Conservation (phyloP, 495 filamentous ascomycete species). For the Pyrenula aspistea region DNA sequence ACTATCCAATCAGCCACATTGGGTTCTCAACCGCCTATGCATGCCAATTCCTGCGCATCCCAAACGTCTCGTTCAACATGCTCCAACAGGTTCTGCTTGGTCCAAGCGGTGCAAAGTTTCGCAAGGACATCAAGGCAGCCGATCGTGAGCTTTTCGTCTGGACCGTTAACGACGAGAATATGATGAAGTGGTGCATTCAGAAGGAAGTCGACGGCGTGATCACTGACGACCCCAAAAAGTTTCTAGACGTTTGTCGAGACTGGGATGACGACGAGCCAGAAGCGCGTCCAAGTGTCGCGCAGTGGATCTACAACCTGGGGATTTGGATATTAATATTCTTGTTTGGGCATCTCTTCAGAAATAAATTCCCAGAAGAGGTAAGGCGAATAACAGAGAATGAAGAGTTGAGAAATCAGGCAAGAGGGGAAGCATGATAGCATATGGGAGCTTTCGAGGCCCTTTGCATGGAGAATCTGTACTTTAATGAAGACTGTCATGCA, state of each 20-base stretch:
- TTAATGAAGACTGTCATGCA: too few relatives aligned
- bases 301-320: slow-evolving; percentile 24
- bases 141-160: slow-evolving; percentile 57
- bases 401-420: neutral
- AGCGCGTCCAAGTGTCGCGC: neutral
- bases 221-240: slow-evolving; percentile 42
- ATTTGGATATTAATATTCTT: slow-evolving; percentile 22
- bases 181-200: slow-evolving; percentile 63
- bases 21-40: slow-evolving; percentile 60
- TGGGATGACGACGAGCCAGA: slow-evolving; percentile 12
- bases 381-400: neutral
- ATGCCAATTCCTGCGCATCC: slow-evolving; percentile 48
- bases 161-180: slow-evolving; percentile 67
- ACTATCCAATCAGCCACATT: slow-evolving; percentile 58
- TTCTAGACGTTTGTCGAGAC: slow-evolving; percentile 27
- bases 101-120: slow-evolving; percentile 48
- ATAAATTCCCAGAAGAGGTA: slow-evolving; percentile 22
- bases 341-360: slow-evolving; percentile 24
- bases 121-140: slow-evolving; percentile 40
- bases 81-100: slow-evolving; percentile 51
- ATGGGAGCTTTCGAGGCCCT: neutral
- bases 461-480: too few relatives aligned
- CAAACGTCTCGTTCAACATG: slow-evolving; percentile 64
- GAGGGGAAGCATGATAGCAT: neutral
- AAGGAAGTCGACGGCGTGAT: slow-evolving; percentile 42